These are phyloP conservation scores for Pulchroboletus neoregius DNA, from an alignment of 1,284 basidiomycete species.

Conservation along the genomic window DNA sequence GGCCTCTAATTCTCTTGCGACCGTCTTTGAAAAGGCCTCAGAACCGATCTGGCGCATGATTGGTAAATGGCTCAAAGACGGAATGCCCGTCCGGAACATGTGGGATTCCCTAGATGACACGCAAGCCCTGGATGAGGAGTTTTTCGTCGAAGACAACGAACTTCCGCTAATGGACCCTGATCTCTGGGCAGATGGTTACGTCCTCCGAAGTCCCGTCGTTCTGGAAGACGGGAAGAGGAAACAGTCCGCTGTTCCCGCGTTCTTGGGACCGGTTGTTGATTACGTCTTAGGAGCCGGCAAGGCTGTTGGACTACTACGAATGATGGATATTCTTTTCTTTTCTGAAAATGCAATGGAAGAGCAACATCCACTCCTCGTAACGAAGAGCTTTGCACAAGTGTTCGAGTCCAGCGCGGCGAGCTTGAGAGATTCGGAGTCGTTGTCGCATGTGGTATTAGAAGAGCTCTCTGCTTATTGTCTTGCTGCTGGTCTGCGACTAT, in stretches of 20 bases:
- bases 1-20: slow-evolving; percentile 52
- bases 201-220: slow-evolving; percentile 43
- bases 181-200: slow-evolving; percentile 77
- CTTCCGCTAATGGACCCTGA: slow-evolving; percentile 65
- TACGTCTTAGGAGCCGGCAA: slow-evolving; percentile 72
- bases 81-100: slow-evolving; percentile 57
- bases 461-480: slow-evolving; percentile 59
- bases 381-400: slow-evolving; percentile 34
- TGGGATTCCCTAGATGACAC: slow-evolving; percentile 30
- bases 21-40: slow-evolving; percentile 58
- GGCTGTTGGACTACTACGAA: slow-evolving; percentile 66
- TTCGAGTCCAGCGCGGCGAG: slow-evolving; percentile 25
- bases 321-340: slow-evolving; percentile 34
- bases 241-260: slow-evolving; percentile 50
- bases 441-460: slow-evolving; percentile 62
- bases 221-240: slow-evolving; percentile 33
- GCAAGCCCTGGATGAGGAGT: slow-evolving; percentile 61
- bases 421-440: slow-evolving; percentile 51
- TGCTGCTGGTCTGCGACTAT: slow-evolving; percentile 52
- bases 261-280: slow-evolving; percentile 56
- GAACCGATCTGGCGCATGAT: slow-evolving; percentile 75
- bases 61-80: slow-evolving; percentile 68
- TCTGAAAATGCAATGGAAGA: slow-evolving; percentile 25
- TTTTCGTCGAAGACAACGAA: slow-evolving; percentile 74
- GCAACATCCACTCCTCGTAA: slow-evolving; percentile 13